These are phyloP conservation scores for Paraurostyla sp. DNA, from an alignment of 73 alveolate species.

Conservation along the genomic window DNA sequence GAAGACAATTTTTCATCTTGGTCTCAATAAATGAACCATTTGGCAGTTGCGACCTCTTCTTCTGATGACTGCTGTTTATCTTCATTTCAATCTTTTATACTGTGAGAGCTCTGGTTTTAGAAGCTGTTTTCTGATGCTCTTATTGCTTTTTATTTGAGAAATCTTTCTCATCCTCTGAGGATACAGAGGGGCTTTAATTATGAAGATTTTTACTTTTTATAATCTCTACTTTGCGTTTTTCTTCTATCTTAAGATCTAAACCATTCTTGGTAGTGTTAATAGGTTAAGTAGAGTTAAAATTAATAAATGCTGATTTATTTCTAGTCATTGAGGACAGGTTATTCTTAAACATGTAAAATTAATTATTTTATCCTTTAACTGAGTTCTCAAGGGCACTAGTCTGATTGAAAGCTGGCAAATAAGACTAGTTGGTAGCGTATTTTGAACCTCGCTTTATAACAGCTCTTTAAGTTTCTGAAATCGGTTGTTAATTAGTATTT, in stretches of 20 bases:
- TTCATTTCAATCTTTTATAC: constrained; percentile 1
- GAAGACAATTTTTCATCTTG: constrained; percentile 47
- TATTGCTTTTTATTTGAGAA: background rate
- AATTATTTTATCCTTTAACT: too few relatives aligned
- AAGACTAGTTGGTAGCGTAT: too few relatives aligned
- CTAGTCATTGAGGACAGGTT: background rate
- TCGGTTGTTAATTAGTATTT: background rate
- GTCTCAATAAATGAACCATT: constrained; percentile 45
- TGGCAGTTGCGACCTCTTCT: constrained; percentile 21
- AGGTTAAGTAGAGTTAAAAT: constrained; percentile 47
- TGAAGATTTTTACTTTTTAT: background rate
- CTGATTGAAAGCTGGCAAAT: too few relatives aligned
- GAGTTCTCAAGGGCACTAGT: too few relatives aligned
- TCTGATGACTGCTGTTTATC: background rate
- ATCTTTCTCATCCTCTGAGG: constrained; percentile 41
- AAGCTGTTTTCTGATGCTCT: too few relatives aligned
- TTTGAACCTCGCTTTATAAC: constrained; percentile 23
- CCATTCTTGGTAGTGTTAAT: background rate
- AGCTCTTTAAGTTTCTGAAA: background rate
- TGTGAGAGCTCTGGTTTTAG: too few relatives aligned
- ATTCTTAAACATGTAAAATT: constrained; percentile 26
- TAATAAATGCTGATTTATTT: constrained; percentile 31
- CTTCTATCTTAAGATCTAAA: background rate
- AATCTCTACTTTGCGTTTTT: background rate
- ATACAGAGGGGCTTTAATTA: constrained; percentile 31